Conservation (phyloP, 106 monocot genomes). For the Dioscorea alata region DNA sequence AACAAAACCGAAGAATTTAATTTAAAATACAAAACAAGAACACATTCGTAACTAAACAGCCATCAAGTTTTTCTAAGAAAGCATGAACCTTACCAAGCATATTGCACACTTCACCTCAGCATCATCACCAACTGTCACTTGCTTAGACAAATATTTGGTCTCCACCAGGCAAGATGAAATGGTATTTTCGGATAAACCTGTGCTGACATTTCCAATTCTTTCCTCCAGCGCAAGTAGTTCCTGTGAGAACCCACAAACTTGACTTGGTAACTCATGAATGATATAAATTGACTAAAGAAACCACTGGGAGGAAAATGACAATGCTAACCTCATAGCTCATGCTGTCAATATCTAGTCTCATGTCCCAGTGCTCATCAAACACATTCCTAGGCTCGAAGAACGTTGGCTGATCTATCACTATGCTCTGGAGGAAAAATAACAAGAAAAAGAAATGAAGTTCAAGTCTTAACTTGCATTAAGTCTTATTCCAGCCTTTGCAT, state of each 20-base stretch:
- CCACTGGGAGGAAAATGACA: neutral
- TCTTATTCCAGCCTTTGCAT: neutral
- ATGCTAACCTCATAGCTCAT: constrained; percentile 63
- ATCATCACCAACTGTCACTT: constrained; percentile 2
- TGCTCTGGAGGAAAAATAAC: constrained; percentile 20
- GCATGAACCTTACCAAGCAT: constrained; percentile 41
- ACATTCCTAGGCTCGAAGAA: constrained; percentile 23
- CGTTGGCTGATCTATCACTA: constrained; percentile 12
- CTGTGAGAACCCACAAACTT: constrained; percentile 10
- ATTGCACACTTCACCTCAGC: constrained; percentile 45
- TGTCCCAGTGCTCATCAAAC: constrained; percentile 39
- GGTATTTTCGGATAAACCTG: constrained; percentile 28
- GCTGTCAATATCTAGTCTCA: constrained; percentile 60
- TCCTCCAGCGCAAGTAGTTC: constrained; percentile 43
- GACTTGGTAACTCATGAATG: too few relatives aligned
- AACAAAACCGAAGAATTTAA: neutral
- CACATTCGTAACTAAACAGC: neutral
- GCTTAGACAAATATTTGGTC: constrained; percentile 19
- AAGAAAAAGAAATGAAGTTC: neutral
- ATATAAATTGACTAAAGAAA: neutral
- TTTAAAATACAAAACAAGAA: neutral
- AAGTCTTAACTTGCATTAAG: too few relatives aligned
- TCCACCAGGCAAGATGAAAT: constrained; percentile 20
- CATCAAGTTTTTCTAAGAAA: neutral
- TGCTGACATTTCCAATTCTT: constrained; percentile 41